These are phyloP conservation scores for Pichia membranifaciens DNA, from an alignment of 805 yeast species.

Conservation along the genomic window DNA sequence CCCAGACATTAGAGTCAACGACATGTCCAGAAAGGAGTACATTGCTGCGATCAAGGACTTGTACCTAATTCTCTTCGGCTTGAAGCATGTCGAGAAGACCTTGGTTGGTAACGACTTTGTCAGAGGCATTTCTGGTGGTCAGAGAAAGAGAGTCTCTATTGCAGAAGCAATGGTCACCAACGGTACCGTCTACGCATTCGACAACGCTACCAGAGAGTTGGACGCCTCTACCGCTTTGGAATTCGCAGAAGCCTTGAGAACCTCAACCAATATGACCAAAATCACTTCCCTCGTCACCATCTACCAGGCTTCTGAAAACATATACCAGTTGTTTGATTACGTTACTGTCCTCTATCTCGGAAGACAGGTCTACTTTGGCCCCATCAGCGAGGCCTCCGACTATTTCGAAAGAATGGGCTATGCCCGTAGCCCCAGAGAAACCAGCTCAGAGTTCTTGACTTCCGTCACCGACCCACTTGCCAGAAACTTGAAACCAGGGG, in stretches of 20 bases:
- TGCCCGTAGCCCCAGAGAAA: conserved; percentile 55
- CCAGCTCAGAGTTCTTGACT: conserved; percentile 63
- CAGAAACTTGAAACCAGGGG: conserved; percentile 43
- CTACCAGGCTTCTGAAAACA: conserved; percentile 49
- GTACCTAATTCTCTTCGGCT: conserved; percentile 49
- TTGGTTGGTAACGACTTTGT: conserved; percentile 63
- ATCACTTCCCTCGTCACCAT: conserved; percentile 5
- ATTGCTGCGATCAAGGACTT: conserved; percentile 40
- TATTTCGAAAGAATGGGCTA: conserved; percentile 58
- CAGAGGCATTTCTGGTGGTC: conserved; percentile 73
- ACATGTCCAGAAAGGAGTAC: conserved; percentile 36
- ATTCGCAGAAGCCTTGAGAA: conserved; percentile 53
- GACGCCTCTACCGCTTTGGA: conserved; percentile 33
- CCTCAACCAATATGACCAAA: conserved; percentile 43
- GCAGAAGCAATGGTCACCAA: conserved; percentile 56
- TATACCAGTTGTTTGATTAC: conserved; percentile 55
- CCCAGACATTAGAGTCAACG: conserved; percentile 41
- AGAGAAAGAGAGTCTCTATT: conserved; percentile 64
- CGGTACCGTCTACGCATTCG: conserved; percentile 56
- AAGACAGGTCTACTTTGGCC: conserved; percentile 56
- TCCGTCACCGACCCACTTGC: conserved; percentile 65
- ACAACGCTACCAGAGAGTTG: conserved; percentile 61
- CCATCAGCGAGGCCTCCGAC: conserved; percentile 44
- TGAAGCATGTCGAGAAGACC: conserved; percentile 55
- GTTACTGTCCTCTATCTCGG: conserved; percentile 56